A percentile compares a stretch with the other conserved stretches of the same genome.
phyloP scores from a whole-genome alignment of 140 eudicot species.

The Ambrosia hybrid region DNA sequence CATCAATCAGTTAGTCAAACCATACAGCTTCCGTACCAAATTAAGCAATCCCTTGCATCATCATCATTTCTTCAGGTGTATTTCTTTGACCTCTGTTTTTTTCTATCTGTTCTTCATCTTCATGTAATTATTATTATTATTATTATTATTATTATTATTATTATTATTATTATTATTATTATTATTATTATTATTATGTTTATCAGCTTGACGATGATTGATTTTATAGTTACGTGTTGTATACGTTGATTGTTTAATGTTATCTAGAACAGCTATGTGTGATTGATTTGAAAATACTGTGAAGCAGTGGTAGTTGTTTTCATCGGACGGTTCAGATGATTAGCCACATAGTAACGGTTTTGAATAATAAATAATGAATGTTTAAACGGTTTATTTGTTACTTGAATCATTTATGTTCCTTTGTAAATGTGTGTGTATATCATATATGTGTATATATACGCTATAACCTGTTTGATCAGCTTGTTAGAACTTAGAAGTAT shows the following conservation, averaged over 20 bases:
- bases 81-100: not conserved
- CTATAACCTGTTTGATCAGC: not conserved
- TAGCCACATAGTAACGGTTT: not conserved
- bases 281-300: not conserved
- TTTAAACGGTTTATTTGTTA: not conserved
- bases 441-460: not conserved
- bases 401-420: not conserved
- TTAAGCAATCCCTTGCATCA: constrained; percentile 7
- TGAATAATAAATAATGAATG: not conserved
- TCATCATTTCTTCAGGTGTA: constrained; percentile 15
- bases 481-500: not conserved
- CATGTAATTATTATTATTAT: too few species aligned
- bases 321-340: not conserved
- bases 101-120: constrained; percentile 7
- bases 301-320: not conserved
- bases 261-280: not conserved
- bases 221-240: not conserved
- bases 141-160: not conserved
- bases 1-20: constrained; percentile 17
- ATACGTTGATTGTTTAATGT: not conserved
- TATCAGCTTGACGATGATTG: not conserved
- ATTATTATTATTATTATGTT: too few species aligned
- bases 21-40: constrained; percentile 10
- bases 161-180: too few species aligned
- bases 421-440: too few species aligned